These are phyloP conservation scores for Hydnum rufescens DNA, from an alignment of 768 basidiomycete genomes.

Conservation along the genomic window DNA sequence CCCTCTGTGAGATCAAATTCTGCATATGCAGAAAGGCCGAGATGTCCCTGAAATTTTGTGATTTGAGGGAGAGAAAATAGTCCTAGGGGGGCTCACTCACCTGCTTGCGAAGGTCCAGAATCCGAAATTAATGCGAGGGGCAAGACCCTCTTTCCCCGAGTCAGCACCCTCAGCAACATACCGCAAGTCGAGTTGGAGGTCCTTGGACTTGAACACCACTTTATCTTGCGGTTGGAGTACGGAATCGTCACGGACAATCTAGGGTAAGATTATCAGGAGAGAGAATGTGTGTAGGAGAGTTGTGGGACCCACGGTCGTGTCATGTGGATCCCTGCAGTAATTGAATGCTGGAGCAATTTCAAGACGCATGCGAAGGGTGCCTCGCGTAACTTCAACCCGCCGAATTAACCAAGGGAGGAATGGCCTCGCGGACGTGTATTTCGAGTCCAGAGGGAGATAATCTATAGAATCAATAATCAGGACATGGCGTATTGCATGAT, in stretches of 20 bases:
- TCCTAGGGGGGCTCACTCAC: not conserved
- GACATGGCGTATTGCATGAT: not conserved
- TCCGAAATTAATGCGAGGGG: conserved; percentile 37
- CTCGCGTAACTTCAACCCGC: conserved; percentile 63
- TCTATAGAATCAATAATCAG: conserved; percentile 23
- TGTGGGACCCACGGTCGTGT: conserved; percentile 27
- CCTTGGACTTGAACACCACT: conserved; percentile 39
- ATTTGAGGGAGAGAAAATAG: not conserved
- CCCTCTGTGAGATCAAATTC: conserved; percentile 58
- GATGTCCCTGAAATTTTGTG: conserved; percentile 35
- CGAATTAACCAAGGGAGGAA: conserved; percentile 72
- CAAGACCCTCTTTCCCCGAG: conserved; percentile 19
- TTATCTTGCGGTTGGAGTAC: conserved; percentile 27
- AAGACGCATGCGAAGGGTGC: conserved; percentile 54
- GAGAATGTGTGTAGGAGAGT: conserved; percentile 18
- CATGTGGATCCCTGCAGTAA: conserved; percentile 66
- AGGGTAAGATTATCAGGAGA: conserved; percentile 7
- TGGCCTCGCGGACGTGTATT: conserved; percentile 25
- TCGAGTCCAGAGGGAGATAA: conserved; percentile 48
- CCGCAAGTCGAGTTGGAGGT: conserved; percentile 51
- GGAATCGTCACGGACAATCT: conserved; percentile 12
- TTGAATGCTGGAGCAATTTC: conserved; percentile 96
- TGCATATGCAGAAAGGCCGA: conserved; percentile 41
- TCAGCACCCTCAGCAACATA: conserved; percentile 45
- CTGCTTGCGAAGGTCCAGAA: conserved; percentile 12